Conservation (phyloP, 176 grass and related monocot genomes). For the Thinopyrum elongatum region DNA sequence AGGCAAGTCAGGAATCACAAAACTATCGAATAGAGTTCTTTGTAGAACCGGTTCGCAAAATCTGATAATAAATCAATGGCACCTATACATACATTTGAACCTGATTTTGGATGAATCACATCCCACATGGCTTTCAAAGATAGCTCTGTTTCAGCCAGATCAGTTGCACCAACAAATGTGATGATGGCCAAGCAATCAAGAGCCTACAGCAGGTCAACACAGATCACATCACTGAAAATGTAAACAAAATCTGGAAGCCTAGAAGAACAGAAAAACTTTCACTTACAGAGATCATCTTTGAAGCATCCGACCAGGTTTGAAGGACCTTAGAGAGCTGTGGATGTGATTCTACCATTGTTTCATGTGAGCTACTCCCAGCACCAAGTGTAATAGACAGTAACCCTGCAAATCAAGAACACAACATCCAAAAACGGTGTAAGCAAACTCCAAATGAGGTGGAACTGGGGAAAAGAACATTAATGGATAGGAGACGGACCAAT, state of each 20-base stretch:
- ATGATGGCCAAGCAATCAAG: conserved; percentile 72
- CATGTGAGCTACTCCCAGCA: conserved; percentile 45
- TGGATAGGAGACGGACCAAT: conserved; percentile 42
- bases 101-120: conserved; percentile 87
- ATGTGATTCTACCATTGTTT: conserved; percentile 67
- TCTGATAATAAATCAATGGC: not conserved
- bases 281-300: conserved; percentile 74
- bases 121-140: conserved; percentile 81
- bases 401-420: conserved; percentile 40
- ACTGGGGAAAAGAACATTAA: not conserved
- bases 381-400: conserved; percentile 76
- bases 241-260: not conserved
- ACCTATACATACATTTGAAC: conserved; percentile 61
- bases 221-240: not conserved
- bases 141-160: conserved; percentile 68
- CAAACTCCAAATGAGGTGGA: not conserved
- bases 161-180: conserved; percentile 78
- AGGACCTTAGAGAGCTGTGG: conserved; percentile 63
- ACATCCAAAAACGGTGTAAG: not conserved
- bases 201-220: conserved; percentile 38
- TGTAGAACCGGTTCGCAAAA: not conserved
- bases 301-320: conserved; percentile 53
- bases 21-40: not conserved
- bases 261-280: not conserved
- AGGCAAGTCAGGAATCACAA: not conserved